Conservation (phyloP, 2,329 filamentous ascomycete genomes). For the Pyrenochaeta sp. region DNA sequence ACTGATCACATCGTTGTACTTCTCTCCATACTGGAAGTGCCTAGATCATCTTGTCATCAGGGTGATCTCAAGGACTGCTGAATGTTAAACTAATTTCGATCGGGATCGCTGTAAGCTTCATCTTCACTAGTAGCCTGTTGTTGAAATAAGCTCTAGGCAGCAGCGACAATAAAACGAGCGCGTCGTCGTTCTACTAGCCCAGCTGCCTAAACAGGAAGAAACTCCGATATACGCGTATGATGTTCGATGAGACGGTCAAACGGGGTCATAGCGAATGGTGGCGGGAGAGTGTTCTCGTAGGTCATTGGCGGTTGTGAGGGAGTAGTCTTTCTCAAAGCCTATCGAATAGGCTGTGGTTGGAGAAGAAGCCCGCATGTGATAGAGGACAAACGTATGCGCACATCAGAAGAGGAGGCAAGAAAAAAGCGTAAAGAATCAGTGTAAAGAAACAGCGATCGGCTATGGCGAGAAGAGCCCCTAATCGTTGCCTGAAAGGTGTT, state of each 20-base stretch:
- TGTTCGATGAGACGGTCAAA: slow-evolving; percentile 13
- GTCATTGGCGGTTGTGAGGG: slow-evolving; percentile 11
- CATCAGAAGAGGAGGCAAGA: slow-evolving; percentile 9
- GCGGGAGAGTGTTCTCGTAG: slow-evolving; percentile 1
- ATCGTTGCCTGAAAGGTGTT: slow-evolving; percentile 22
- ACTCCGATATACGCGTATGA: slow-evolving; percentile 12
- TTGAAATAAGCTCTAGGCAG: slow-evolving; percentile 30
- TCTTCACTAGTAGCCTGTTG: slow-evolving; percentile 11
- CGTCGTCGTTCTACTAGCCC: slow-evolving; percentile 12
- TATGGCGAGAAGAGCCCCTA: slow-evolving; percentile 7
- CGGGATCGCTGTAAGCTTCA: slow-evolving; percentile 6
- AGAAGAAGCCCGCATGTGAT: slow-evolving; percentile 13
- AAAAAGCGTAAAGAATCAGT: slow-evolving; percentile 13
- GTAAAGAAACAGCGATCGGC: neutral
- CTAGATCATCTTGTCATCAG: neutral
- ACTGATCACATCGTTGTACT: neutral
- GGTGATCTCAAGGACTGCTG: neutral
- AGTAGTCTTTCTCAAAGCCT: slow-evolving; percentile 5
- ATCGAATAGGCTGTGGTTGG: slow-evolving; percentile 1
- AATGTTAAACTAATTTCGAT: neutral
- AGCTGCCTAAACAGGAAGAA: slow-evolving; percentile 14
- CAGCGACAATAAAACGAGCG: slow-evolving; percentile 11
- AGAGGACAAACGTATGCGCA: neutral
- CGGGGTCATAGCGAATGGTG: slow-evolving; percentile 1
- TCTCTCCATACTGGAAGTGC: neutral